Evolutionary conservation across 495 filamentous ascomycete species (phyloP), one percentile per base, ranked within the genome.

Genomic region (Filosporella fistucella): DNA sequence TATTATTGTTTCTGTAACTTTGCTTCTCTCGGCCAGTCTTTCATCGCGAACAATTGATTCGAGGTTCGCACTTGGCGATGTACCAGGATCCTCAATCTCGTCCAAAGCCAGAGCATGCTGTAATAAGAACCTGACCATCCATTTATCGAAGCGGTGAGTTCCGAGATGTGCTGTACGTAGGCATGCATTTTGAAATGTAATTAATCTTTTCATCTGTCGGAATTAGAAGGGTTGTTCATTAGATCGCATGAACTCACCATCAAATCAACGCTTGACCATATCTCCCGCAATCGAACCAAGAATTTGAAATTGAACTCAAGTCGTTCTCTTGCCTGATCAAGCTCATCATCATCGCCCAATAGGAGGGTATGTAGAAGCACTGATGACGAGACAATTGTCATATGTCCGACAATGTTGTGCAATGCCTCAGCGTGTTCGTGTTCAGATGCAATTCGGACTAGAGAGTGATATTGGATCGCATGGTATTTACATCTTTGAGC

Each of bases 51-150:
- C n/a, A n/a, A n/a, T n/a, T n/a, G n/a, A n/a, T n/a, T n/a, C n/a
- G n/a, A n/a, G n/a, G n/a, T n/a, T n/a, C n/a, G n/a, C n/a, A n/a
- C n/a, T n/a, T n/a, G n/a, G n/a, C n/a, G n/a, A n/a, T n/a, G n/a
- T n/a, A n/a, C n/a, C n/a, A n/a, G n/a, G 10, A 28, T 42, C 36
- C 14, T 49, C n/a, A n/a, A n/a, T 42, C 20, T 49, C 54, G 13
- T 59, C 59, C 1, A 63, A 51, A n/a, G 55, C 58, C n/a, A 63
- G 44, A 14, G 57, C 59, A 45, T 64, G 59, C 30, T 64, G 55
- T 12, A 62, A 49, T 12, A 58, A 42, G 45, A 65, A 65, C 32
- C 61, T 65, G 23, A 63, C 52, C 34, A 59, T 63, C 62, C 60
- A 63, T 34, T 47, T 59, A 25, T 62, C 60, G 4, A 60, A 51